These are phyloP conservation scores for Xylaria sp. DNA, from an alignment of 2,329 filamentous ascomycete species.

Conservation along the genomic window DNA sequence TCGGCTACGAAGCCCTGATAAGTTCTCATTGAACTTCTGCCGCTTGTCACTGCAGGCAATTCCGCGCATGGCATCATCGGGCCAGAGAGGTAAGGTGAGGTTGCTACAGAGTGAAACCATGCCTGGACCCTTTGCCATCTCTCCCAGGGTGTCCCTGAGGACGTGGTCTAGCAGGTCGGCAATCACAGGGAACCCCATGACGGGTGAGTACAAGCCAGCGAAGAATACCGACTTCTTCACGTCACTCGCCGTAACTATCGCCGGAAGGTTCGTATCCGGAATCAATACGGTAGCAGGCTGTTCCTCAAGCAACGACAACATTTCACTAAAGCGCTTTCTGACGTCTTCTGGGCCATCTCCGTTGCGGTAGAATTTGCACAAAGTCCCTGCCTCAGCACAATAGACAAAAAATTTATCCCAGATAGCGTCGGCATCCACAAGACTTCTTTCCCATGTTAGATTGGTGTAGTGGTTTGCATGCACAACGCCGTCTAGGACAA, in stretches of 20 bases:
- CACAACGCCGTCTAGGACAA: conserved; percentile 48
- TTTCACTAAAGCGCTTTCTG: conserved; percentile 37
- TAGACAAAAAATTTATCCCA: conserved; percentile 52
- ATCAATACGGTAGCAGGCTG: conserved; percentile 44
- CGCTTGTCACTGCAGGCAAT: conserved; percentile 46
- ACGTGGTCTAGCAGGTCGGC: conserved; percentile 43
- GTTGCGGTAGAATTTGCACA: conserved; percentile 47
- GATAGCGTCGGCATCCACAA: conserved; percentile 53
- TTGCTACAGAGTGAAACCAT: conserved; percentile 33
- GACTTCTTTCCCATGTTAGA: conserved; percentile 46
- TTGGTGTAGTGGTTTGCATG: conserved; percentile 51
- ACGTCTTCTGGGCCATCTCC: conserved; percentile 43
- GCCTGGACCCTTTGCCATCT: conserved; percentile 8
- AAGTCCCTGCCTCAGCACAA: conserved; percentile 51
- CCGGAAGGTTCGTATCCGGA: conserved; percentile 39
- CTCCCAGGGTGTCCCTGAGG: conserved; percentile 32
- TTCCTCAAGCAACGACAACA: conserved; percentile 43
- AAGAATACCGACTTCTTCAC: conserved; percentile 46
- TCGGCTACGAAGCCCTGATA: conserved; percentile 36
- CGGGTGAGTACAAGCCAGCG: conserved; percentile 43
- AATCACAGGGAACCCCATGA: conserved; percentile 40
- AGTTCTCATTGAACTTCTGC: conserved; percentile 42
- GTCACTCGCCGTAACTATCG: conserved; percentile 46
- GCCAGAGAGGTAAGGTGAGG: conserved; percentile 33
- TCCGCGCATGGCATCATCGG: conserved; percentile 38